A percentile compares a stretch with the other conserved stretches of the same genome.
Evolutionary conservation across 805 yeast genomes (phyloP).

Genomic region (Wickerhamomyces kurtzmanii): DNA sequence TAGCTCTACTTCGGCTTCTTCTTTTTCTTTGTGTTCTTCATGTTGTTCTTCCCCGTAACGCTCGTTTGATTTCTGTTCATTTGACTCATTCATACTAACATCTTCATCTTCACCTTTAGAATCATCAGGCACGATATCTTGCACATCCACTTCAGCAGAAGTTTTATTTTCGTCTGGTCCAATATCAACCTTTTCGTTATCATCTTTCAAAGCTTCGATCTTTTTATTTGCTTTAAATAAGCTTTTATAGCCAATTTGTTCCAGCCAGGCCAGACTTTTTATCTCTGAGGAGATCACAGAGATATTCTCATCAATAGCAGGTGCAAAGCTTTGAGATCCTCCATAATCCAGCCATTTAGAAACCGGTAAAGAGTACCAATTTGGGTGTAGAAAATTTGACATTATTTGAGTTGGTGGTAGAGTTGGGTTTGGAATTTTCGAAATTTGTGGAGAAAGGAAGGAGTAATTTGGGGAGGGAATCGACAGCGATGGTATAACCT

Average conservation of each 20-base stretch:
- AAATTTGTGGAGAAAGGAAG: slow-evolving; percentile 32
- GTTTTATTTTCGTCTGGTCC: slow-evolving; percentile 7
- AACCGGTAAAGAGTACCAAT: slow-evolving; percentile 55
- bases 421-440: slow-evolving; percentile 38
- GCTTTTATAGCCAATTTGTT: slow-evolving; percentile 38
- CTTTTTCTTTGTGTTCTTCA: background rate
- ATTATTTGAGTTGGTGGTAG: slow-evolving; percentile 44
- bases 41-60: slow-evolving; percentile 1
- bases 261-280: slow-evolving; percentile 43
- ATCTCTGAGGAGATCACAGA: slow-evolving; percentile 41
- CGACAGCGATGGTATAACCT: slow-evolving; percentile 44
- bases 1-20: background rate
- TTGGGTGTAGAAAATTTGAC: slow-evolving; percentile 45
- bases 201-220: slow-evolving; percentile 2
- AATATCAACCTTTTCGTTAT: slow-evolving; percentile 3
- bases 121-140: background rate
- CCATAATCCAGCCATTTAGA: slow-evolving; percentile 54
- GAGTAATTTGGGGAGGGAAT: slow-evolving; percentile 31
- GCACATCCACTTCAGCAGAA: slow-evolving; percentile 3
- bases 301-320: slow-evolving; percentile 49
- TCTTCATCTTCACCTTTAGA: background rate
- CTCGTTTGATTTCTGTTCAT: slow-evolving; percentile 1
- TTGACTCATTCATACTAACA: slow-evolving; percentile 3
- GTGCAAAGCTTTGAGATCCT: slow-evolving; percentile 51
- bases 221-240: slow-evolving; percentile 10